Evolutionary conservation across 2,329 filamentous ascomycete species (phyloP).

Genomic region (Huntiella moniliformis): DNA sequence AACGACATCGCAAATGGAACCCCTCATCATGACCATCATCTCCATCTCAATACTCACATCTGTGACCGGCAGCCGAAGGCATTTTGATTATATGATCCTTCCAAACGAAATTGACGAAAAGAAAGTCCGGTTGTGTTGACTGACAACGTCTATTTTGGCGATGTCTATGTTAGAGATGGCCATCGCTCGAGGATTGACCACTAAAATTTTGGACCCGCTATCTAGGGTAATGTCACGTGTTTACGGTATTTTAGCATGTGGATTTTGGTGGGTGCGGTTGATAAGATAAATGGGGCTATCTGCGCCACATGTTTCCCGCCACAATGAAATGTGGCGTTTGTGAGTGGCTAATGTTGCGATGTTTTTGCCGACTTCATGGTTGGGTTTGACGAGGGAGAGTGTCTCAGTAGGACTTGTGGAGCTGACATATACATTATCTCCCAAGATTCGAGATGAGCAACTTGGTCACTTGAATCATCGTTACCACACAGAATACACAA

Average conservation of each 20-base stretch:
- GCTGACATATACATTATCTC: too few species aligned
- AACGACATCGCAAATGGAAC: too few species aligned
- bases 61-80: constrained; percentile 75
- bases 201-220: constrained; percentile 14
- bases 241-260: constrained; percentile 9
- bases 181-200: constrained; percentile 14
- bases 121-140: constrained; percentile 19
- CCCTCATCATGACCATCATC: too few species aligned
- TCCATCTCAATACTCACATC: constrained; percentile 46
- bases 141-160: constrained; percentile 13
- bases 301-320: background rate
- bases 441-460: too few species aligned
- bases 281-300: constrained; percentile 3
- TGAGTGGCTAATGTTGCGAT: background rate
- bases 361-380: too few species aligned
- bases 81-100: constrained; percentile 41
- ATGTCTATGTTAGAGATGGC: constrained; percentile 12
- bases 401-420: too few species aligned
- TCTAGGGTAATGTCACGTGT: constrained; percentile 12
- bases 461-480: too few species aligned
- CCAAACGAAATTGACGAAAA: constrained; percentile 25
- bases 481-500: too few species aligned
- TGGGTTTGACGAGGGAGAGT: too few species aligned
- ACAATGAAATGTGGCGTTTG: background rate
- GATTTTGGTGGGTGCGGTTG: constrained; percentile 8